Base-by-base conservation (phyloP, 2,329 filamentous ascomycete genomes). In the Claviceps citrina region DNA sequence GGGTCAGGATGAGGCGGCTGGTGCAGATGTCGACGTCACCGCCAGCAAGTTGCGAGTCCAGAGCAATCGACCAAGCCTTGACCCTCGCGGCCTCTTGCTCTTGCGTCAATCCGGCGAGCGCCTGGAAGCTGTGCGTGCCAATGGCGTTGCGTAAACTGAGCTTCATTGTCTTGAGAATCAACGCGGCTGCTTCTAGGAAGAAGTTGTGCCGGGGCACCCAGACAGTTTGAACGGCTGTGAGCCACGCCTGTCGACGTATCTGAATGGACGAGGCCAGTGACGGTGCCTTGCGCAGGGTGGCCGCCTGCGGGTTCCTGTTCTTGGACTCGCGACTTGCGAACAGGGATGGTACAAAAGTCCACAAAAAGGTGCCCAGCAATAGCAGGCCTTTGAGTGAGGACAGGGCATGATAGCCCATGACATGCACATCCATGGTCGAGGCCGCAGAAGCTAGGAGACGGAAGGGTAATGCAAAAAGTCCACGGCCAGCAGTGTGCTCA, bases 61-160 rank as follows among this genome's bases (percentile, higher is more conserved):
- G 72, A 12, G 87, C 87, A 52, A 94, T 94, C 26, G 81, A 74
- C 89, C 89, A 96, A 0, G 86, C 84, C 62, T 93, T 91, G 51
- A 93, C 73, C 22, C 89, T 76, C 6, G 84, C 87, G 38, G 73
- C 75, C 57, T 95, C 89, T 56, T 93, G 80, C 43, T 94, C 85
- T 48, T 81, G 77, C 2, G 81, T 89, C 36, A 82, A 73, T 0
- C 85, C 84, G 2, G 83, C 89, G 30, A 93, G 63, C 54, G 77
- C 70, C 42, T 86, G 80, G 56, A 91, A 95, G 8, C 80, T 68
- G 22, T 80, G 72, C 48, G 78, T 71, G 30, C 89, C 87, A 45
- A 94, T 75, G 0, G 83, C 58, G 48, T 85, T 86, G 34, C 84
- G 76, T 39, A 85, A 57, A 50, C 83, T 83, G 38, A 93, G 79